A percentile compares a stretch with the other conserved stretches of the same genome.
phyloP scores from a whole-genome alignment of 2,329 filamentous ascomycete species.

The Cytospora schulzeri region DNA sequence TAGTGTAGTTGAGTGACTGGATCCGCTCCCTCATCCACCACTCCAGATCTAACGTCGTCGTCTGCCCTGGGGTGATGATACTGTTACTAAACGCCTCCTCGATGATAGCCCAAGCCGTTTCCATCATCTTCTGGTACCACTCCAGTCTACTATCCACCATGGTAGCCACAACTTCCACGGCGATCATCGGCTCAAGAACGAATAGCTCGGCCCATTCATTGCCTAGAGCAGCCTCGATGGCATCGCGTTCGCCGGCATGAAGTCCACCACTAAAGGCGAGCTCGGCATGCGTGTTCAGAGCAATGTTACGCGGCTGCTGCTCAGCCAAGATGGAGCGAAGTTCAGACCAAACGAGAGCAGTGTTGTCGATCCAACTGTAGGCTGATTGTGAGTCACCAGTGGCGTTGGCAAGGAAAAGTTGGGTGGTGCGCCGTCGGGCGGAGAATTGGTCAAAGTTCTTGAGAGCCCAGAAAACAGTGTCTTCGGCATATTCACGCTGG shows the following conservation, averaged over 20 bases:
- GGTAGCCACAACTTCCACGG: slow-evolving; percentile 49
- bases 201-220: slow-evolving; percentile 43
- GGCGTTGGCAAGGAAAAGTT: slow-evolving; percentile 49
- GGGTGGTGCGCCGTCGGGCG: slow-evolving; percentile 51
- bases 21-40: slow-evolving; percentile 56
- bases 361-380: slow-evolving; percentile 52
- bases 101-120: slow-evolving; percentile 55
- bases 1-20: slow-evolving; percentile 52
- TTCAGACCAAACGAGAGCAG: slow-evolving; percentile 44
- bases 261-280: slow-evolving; percentile 50
- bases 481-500: slow-evolving; percentile 54
- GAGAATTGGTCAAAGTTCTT: slow-evolving; percentile 50
- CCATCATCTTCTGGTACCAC: slow-evolving; percentile 49
- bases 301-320: slow-evolving; percentile 43
- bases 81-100: slow-evolving; percentile 47
- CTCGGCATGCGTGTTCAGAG: slow-evolving; percentile 47
- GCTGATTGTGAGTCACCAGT: slow-evolving; percentile 32
- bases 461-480: slow-evolving; percentile 54
- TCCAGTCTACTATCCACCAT: slow-evolving; percentile 43
- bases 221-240: slow-evolving; percentile 40
- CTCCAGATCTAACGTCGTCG: slow-evolving; percentile 49
- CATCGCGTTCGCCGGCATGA: slow-evolving; percentile 49
- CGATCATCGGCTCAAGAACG: slow-evolving; percentile 47
- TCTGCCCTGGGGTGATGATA: slow-evolving; percentile 45
- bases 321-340: slow-evolving; percentile 41